These are phyloP conservation scores for Vitis hybrid DNA, from an alignment of 177 flowering plant genomes.

Conservation along the genomic window DNA sequence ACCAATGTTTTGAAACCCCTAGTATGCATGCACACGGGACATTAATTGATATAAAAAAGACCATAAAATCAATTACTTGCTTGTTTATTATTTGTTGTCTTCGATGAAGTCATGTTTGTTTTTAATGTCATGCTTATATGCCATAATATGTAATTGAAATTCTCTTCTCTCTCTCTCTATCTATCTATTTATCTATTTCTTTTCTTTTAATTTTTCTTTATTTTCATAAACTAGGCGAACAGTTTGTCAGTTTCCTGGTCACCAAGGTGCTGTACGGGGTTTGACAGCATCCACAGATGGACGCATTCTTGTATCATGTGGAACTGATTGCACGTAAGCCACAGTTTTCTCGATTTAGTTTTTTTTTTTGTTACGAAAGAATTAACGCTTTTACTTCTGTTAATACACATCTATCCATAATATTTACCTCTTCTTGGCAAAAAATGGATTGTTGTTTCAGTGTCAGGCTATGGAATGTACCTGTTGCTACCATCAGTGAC, in stretches of 20 bases:
- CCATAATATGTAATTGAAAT: background rate
- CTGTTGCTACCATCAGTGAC: slow-evolving; percentile 41
- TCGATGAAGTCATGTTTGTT: background rate
- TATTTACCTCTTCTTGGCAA: background rate
- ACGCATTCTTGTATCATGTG: slow-evolving; percentile 77
- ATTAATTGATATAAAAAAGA: no score
- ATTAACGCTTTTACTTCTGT: background rate
- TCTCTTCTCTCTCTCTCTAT: no score
- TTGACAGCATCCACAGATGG: slow-evolving; percentile 92
- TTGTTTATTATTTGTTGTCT: background rate
- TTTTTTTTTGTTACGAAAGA: background rate
- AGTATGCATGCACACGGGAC: background rate
- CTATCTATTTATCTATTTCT: no score
- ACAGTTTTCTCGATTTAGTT: background rate
- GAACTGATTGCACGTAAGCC: slow-evolving; percentile 89
- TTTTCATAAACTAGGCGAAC: slow-evolving; percentile 48
- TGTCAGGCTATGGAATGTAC: slow-evolving; percentile 92
- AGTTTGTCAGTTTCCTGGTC: slow-evolving; percentile 88
- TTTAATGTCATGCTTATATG: background rate
- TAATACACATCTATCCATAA: background rate
- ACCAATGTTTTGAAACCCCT: background rate
- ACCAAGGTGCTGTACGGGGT: slow-evolving; percentile 86
- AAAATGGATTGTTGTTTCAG: slow-evolving; percentile 34
- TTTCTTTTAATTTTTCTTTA: slow-evolving; percentile 3
- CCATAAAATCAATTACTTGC: no score